These are phyloP conservation scores for Penicillium flavigenum DNA, from an alignment of 495 filamentous ascomycete species.

Conservation along the genomic window DNA sequence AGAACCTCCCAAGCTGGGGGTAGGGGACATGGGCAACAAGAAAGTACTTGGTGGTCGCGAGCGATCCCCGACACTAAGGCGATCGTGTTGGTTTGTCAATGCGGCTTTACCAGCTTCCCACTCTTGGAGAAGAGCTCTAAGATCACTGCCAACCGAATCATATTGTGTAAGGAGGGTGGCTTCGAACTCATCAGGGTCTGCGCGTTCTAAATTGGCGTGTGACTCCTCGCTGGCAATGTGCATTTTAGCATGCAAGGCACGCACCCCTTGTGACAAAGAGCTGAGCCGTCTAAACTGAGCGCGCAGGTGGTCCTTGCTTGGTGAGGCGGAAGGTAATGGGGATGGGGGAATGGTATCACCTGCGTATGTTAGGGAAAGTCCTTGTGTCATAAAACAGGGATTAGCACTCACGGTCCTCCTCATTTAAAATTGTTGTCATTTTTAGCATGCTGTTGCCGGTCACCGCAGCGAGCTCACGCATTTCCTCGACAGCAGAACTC, in stretches of 20 bases:
- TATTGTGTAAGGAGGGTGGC: slow-evolving; percentile 81
- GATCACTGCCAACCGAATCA: slow-evolving; percentile 87
- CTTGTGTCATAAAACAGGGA: slow-evolving; percentile 5
- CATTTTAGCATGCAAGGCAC: slow-evolving; percentile 91
- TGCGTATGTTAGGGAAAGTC: slow-evolving; percentile 30
- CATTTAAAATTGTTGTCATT: slow-evolving; percentile 69
- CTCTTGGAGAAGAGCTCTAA: slow-evolving; percentile 78
- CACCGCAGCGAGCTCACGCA: slow-evolving; percentile 58
- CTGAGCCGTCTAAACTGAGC: slow-evolving; percentile 82
- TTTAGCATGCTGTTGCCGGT: slow-evolving; percentile 53
- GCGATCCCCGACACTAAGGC: slow-evolving; percentile 51
- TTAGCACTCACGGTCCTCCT: slow-evolving; percentile 72
- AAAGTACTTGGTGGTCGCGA: slow-evolving; percentile 66
- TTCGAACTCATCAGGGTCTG: slow-evolving; percentile 67
- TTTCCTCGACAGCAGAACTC: slow-evolving; percentile 73
- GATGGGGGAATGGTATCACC: slow-evolving; percentile 58
- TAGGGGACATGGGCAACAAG: slow-evolving; percentile 73
- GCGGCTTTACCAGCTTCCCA: slow-evolving; percentile 86
- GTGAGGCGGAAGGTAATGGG: slow-evolving; percentile 67
- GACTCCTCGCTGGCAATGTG: slow-evolving; percentile 90
- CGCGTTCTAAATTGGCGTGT: slow-evolving; percentile 68
- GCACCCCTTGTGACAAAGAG: slow-evolving; percentile 84
- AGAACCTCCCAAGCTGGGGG: slow-evolving; percentile 74
- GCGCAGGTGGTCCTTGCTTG: slow-evolving; percentile 74
- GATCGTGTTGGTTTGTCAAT: slow-evolving; percentile 70